phyloP scores from a whole-genome alignment of 2,329 filamentous ascomycete species.

The Cucurbitaria berberidis region DNA sequence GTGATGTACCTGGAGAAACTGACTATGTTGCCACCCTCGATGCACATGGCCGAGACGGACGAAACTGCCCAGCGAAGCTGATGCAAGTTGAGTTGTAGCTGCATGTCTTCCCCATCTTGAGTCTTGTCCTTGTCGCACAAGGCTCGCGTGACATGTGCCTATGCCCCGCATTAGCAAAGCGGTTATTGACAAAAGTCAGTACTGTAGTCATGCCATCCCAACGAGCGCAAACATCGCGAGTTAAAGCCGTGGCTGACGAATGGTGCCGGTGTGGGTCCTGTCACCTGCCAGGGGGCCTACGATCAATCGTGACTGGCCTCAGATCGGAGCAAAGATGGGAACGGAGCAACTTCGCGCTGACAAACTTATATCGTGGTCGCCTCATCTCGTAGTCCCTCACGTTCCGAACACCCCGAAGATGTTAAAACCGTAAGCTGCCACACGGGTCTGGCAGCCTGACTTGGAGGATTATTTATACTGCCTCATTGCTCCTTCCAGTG shows the following conservation, averaged over 20 bases:
- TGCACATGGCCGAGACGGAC: conserved; percentile 19
- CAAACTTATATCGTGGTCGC: conserved; percentile 33
- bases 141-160: conserved; percentile 11
- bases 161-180: conserved; percentile 6
- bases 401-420: conserved; percentile 36
- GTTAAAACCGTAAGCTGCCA: conserved; percentile 18
- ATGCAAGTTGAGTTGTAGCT: conserved; percentile 11
- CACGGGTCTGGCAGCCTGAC: conserved; percentile 7
- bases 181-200: background rate
- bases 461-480: conserved; percentile 4
- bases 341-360: conserved; percentile 33
- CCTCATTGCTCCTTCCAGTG: conserved; percentile 13
- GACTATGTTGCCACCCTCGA: background rate
- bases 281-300: background rate
- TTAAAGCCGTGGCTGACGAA: conserved; percentile 14
- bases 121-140: conserved; percentile 6
- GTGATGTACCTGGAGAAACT: no score
- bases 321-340: conserved; percentile 23
- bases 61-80: conserved; percentile 14
- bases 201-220: background rate
- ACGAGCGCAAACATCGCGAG: conserved; percentile 5
- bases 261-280: background rate
- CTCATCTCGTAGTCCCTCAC: conserved; percentile 5
- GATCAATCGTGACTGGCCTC: conserved; percentile 8
- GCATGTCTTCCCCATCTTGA: conserved; percentile 6